phyloP scores from a whole-genome alignment of 257 asterid species.

The Coffea eugenioides region DNA sequence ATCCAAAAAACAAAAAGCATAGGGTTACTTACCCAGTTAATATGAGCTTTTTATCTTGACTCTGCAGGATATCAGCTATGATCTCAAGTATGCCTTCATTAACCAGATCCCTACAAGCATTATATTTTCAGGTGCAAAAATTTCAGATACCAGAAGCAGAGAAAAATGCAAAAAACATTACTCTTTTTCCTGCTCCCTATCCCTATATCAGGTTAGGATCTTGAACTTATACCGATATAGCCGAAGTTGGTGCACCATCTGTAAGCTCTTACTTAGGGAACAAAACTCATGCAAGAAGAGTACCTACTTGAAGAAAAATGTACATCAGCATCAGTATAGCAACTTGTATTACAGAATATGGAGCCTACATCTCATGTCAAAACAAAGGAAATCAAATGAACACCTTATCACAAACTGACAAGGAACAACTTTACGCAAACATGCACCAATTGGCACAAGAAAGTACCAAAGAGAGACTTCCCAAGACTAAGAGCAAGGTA shows the following conservation, averaged over 20 bases:
- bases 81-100: conserved; percentile 86
- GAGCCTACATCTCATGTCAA: not conserved
- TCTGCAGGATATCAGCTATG: conserved; percentile 67
- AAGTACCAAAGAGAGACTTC: not conserved
- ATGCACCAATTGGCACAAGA: not conserved
- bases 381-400: not conserved
- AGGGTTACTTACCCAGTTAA: conserved; percentile 74
- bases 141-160: not conserved
- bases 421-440: not conserved
- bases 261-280: conserved; percentile 90
- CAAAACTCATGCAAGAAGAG: conserved; percentile 91
- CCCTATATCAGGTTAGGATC: not conserved
- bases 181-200: too few relatives aligned
- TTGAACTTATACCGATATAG: conserved; percentile 57
- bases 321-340: not conserved
- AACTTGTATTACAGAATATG: not conserved
- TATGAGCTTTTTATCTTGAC: conserved; percentile 80
- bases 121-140: conserved; percentile 4
- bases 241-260: conserved; percentile 87
- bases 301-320: conserved; percentile 41
- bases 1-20: conserved; percentile 12
- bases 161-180: not conserved
- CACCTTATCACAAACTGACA: not conserved
- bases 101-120: conserved; percentile 79
- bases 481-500: not conserved